phyloP scores from a whole-genome alignment of 208 protist genomes.

The Wallacemonas sp. region DNA sequence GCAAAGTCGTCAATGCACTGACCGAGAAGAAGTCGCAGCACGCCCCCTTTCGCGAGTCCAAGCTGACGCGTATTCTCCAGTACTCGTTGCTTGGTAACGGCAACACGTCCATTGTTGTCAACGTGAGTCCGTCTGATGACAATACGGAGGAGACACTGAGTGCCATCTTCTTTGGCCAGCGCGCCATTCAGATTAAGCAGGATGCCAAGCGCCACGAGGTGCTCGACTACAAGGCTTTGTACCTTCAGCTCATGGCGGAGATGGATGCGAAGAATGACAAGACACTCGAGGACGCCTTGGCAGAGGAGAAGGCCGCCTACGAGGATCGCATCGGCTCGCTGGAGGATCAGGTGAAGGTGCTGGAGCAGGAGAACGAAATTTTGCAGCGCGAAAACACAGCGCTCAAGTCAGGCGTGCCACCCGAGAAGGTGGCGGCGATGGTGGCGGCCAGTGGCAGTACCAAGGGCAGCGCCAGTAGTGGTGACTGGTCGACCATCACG shows the following conservation, averaged over 20 bases:
- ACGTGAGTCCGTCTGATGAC: slow-evolving; percentile 81
- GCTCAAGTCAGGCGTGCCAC: slow-evolving; percentile 30
- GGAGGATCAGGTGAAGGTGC: slow-evolving; percentile 56
- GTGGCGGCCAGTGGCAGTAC: neutral
- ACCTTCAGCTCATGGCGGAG: slow-evolving; percentile 85
- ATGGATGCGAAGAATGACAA: slow-evolving; percentile 85
- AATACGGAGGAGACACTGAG: slow-evolving; percentile 88
- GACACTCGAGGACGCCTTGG: slow-evolving; percentile 59
- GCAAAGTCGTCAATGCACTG: slow-evolving; percentile 85
- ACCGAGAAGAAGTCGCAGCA: slow-evolving; percentile 80
- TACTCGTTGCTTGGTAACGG: slow-evolving; percentile 90
- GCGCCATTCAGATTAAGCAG: slow-evolving; percentile 93
- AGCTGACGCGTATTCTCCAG: slow-evolving; percentile 94
- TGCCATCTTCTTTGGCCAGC: slow-evolving; percentile 89
- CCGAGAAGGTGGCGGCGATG: slow-evolving; percentile 27
- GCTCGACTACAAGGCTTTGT: slow-evolving; percentile 89
- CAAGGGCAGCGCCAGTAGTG: neutral
- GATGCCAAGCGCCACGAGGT: slow-evolving; percentile 89
- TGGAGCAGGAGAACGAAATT: slow-evolving; percentile 65
- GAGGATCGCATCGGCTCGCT: slow-evolving; percentile 67
- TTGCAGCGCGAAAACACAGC: slow-evolving; percentile 47
- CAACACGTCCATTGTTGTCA: slow-evolving; percentile 90
- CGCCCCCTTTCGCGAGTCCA: slow-evolving; percentile 90
- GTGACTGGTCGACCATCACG: slow-evolving; percentile 44
- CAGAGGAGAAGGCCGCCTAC: slow-evolving; percentile 72